Evolutionary conservation across 192 early-diverging fungal species (phyloP).

Genomic region (Haplosporangium gracile): DNA sequence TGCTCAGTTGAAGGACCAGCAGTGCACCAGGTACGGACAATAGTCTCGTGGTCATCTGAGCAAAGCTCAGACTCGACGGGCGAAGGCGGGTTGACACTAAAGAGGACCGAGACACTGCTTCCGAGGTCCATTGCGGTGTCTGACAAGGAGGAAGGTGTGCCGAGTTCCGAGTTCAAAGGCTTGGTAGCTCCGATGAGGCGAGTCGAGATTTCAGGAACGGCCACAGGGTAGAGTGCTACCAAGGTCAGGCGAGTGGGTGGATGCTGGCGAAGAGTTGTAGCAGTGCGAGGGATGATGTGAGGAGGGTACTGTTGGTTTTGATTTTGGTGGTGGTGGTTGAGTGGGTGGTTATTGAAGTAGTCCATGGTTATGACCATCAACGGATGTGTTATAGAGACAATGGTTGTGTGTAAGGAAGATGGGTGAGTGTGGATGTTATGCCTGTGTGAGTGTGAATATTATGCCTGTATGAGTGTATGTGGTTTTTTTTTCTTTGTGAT

Average conservation of each 20-base stretch:
- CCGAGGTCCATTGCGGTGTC: slow-evolving; percentile 33
- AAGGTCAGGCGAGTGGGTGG: not conserved
- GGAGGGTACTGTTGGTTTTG: not conserved
- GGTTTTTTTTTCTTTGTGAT: not conserved
- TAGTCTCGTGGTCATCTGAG: slow-evolving; percentile 37
- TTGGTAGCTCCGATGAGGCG: not conserved
- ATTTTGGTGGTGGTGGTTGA: not conserved
- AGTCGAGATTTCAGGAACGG: not conserved
- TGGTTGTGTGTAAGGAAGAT: not conserved
- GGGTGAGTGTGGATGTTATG: not conserved
- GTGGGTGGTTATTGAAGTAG: not conserved
- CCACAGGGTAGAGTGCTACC: not conserved
- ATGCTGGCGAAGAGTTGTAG: not conserved
- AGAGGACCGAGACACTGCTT: slow-evolving; percentile 23
- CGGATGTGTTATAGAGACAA: not conserved
- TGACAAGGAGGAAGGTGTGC: not conserved
- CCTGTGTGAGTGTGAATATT: not conserved
- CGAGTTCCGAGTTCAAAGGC: not conserved
- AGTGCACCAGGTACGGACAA: slow-evolving; percentile 32
- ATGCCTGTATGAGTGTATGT: not conserved
- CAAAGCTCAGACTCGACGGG: slow-evolving; percentile 27
- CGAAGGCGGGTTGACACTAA: slow-evolving; percentile 42
- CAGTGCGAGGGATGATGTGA: not conserved
- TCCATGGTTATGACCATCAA: slow-evolving; percentile 6
- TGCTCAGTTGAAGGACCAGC: not conserved